Evolutionary conservation across 73 alveolate species (phyloP).

Genomic region (Blepharisma stoltei): DNA sequence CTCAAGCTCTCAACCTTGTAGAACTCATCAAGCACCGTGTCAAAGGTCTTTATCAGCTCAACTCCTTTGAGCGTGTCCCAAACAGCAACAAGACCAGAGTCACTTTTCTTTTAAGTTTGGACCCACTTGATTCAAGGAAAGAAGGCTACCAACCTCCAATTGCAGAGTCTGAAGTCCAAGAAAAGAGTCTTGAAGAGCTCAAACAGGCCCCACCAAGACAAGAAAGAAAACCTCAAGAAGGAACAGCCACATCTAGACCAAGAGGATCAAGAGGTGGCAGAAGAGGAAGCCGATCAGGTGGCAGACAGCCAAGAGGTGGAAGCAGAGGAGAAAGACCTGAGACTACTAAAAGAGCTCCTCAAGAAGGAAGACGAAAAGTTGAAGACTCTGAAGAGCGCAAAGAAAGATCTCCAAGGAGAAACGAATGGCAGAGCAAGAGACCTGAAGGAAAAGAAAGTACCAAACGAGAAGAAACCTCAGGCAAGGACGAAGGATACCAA

Average conservation of each 20-base stretch:
- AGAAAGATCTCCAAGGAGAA: background rate
- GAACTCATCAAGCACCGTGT: slow-evolving; percentile 18
- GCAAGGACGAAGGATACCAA: too few species aligned
- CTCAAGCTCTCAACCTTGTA: slow-evolving; percentile 16
- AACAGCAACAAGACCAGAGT: slow-evolving; percentile 22
- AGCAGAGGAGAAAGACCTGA: background rate
- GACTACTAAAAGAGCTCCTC: background rate
- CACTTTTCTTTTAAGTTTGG: background rate
- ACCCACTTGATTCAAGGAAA: background rate
- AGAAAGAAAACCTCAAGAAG: background rate
- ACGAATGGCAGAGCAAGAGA: background rate
- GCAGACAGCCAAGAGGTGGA: background rate
- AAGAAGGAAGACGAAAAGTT: background rate
- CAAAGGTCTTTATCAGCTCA: slow-evolving; percentile 27
- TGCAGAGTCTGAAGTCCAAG: slow-evolving; percentile 6
- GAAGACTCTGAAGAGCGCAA: background rate
- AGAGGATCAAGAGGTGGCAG: slow-evolving; percentile 22
- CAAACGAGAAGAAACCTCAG: too few species aligned
- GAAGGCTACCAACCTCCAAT: slow-evolving; percentile 24
- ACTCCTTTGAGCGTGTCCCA: background rate
- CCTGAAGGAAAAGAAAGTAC: too few species aligned
- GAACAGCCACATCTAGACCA: background rate
- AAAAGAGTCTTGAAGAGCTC: slow-evolving; percentile 3
- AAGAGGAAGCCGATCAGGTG: slow-evolving; percentile 21
- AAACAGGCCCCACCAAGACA: slow-evolving; percentile 7